Conservation (phyloP, 352 stramenopile species). For the Aphanomyces cochlioides region DNA sequence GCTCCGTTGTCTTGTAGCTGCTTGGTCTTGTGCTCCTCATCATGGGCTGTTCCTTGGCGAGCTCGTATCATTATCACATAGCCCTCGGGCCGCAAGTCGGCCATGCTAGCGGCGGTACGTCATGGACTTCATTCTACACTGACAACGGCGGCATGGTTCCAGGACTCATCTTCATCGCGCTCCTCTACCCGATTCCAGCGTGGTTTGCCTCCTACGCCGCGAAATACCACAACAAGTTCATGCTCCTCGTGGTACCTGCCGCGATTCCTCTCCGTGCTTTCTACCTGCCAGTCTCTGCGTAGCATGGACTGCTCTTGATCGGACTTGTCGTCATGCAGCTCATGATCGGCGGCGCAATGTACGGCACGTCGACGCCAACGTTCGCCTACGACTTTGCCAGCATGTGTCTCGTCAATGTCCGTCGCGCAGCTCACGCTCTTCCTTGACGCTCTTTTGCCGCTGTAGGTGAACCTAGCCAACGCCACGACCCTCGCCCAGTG, state of each 20-base stretch:
- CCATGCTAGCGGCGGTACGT: conserved; percentile 11
- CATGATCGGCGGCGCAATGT: conserved; percentile 54
- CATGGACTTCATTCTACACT: not conserved
- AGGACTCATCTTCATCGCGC: conserved; percentile 60
- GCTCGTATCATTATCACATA: conserved; percentile 4
- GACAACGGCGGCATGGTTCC: not conserved
- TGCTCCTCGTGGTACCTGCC: conserved; percentile 48
- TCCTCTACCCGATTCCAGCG: conserved; percentile 51
- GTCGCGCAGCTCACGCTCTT: not conserved
- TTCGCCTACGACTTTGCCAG: conserved; percentile 43
- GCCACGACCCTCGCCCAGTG: not conserved
- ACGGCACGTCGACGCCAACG: conserved; percentile 38
- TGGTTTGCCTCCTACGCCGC: conserved; percentile 50
- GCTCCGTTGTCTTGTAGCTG: not conserved
- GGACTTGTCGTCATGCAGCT: conserved; percentile 56
- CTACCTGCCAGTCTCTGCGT: not conserved
- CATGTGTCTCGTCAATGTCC: conserved; percentile 57
- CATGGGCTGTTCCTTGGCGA: conserved; percentile 6
- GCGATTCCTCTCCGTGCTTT: too few relatives aligned
- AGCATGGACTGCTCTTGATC: conserved; percentile 48
- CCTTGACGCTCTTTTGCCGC: not conserved
- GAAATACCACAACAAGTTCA: conserved; percentile 70
- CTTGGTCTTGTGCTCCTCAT: not conserved
- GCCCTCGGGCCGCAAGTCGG: conserved; percentile 9
- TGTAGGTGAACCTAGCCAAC: conserved; percentile 21